Evolutionary conservation across 306 rosid genomes (phyloP).

Genomic region (Urtica urens): DNA sequence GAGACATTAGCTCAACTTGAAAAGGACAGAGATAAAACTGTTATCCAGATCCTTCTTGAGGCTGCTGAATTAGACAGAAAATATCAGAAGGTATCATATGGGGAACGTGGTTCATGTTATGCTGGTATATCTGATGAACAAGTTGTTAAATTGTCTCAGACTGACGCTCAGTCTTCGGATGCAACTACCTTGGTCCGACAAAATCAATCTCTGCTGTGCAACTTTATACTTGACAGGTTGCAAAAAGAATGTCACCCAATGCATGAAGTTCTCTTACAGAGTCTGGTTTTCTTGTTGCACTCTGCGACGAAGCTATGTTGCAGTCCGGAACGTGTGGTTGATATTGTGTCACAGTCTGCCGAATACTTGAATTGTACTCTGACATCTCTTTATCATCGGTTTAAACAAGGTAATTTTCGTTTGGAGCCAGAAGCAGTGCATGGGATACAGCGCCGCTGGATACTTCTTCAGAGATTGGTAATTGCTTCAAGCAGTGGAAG

Average conservation of each 20-base stretch:
- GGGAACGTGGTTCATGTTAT: conserved; percentile 27
- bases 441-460: conserved; percentile 70
- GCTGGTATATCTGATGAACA: conserved; percentile 49
- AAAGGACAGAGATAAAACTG: conserved; percentile 64
- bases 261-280: conserved; percentile 90
- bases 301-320: conserved; percentile 74
- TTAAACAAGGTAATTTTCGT: conserved; percentile 41
- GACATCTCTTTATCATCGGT: conserved; percentile 42
- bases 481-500: conserved; percentile 57
- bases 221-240: conserved; percentile 51
- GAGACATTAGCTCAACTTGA: conserved; percentile 58
- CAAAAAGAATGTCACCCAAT: conserved; percentile 51
- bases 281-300: conserved; percentile 63
- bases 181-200: conserved; percentile 84
- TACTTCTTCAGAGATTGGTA: conserved; percentile 70
- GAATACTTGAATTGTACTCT: conserved; percentile 61
- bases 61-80: conserved; percentile 83
- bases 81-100: conserved; percentile 41
- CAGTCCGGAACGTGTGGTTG: conserved; percentile 62
- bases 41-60: conserved; percentile 66
- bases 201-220: conserved; percentile 75
- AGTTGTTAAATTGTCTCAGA: conserved; percentile 44
- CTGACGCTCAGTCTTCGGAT: conserved; percentile 56
- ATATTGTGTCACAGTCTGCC: conserved; percentile 62
- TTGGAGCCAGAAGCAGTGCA: conserved; percentile 48